A percentile compares a stretch with the other conserved stretches of the same genome.
Conservation (phyloP, 1,284 basidiomycete species). For the Ceratobasidium theobromae region DNA sequence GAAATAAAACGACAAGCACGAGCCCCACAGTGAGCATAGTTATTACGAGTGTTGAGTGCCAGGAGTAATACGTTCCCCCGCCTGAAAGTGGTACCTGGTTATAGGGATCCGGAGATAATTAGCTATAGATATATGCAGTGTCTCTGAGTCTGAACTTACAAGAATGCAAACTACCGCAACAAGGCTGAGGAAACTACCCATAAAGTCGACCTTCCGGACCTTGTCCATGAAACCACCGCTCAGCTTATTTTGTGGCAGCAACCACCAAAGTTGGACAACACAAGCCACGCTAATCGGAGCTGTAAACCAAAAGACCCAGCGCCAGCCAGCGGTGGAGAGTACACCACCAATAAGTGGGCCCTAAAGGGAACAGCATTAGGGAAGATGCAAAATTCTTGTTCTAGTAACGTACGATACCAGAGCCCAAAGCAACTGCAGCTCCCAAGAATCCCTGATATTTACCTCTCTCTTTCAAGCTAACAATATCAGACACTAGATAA, state of each 20-base stretch:
- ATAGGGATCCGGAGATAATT: background rate
- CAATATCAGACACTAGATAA: conserved; percentile 58
- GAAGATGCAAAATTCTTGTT: background rate
- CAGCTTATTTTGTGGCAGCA: conserved; percentile 28
- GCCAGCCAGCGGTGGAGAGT: conserved; percentile 30
- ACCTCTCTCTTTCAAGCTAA: conserved; percentile 71
- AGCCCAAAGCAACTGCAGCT: conserved; percentile 42
- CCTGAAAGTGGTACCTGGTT: conserved; percentile 25
- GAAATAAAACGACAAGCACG: conserved; percentile 13
- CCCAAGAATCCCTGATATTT: conserved; percentile 74
- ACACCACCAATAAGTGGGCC: conserved; percentile 30
- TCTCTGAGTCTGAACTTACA: background rate
- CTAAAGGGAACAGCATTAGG: background rate
- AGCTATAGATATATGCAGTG: background rate
- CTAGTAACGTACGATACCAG: conserved; percentile 14
- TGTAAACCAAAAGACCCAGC: conserved; percentile 32
- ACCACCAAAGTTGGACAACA: conserved; percentile 27
- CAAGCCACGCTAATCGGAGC: conserved; percentile 26
- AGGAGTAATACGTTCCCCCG: conserved; percentile 30
- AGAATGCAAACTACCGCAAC: conserved; percentile 21
- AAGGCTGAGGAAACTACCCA: conserved; percentile 23
- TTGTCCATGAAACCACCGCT: conserved; percentile 30
- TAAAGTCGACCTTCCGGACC: conserved; percentile 25
- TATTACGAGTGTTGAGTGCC: conserved; percentile 28
- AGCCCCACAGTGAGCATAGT: conserved; percentile 23